These are phyloP conservation scores for Calonectria honghensis DNA, from an alignment of 2,329 filamentous ascomycete genomes.

Conservation along the genomic window DNA sequence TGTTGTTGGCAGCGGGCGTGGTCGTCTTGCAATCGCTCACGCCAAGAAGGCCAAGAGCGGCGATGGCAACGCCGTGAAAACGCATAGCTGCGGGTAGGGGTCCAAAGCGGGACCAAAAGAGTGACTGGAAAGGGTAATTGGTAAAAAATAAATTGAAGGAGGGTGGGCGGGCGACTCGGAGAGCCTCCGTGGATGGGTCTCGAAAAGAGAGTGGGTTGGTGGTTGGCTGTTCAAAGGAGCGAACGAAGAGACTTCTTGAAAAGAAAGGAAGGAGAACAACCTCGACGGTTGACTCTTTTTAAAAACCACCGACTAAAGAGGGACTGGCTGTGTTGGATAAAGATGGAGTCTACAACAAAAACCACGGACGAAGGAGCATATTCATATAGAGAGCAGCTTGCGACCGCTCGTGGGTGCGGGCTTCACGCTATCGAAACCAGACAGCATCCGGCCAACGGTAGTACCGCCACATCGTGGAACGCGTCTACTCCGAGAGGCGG, in stretches of 20 bases:
- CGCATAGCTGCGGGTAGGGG: slow-evolving; percentile 27
- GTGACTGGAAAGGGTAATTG: not conserved
- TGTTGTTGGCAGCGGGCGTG: slow-evolving; percentile 4
- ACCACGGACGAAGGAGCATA: slow-evolving; percentile 3
- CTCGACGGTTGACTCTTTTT: slow-evolving; percentile 10
- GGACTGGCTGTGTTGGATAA: slow-evolving; percentile 14
- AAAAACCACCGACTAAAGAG: slow-evolving; percentile 21
- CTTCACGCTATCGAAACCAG: slow-evolving; percentile 12
- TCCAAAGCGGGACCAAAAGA: slow-evolving; percentile 25
- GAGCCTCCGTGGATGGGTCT: not conserved
- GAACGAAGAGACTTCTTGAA: slow-evolving; percentile 19
- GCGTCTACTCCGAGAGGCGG: not conserved
- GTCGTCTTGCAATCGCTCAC: slow-evolving; percentile 18
- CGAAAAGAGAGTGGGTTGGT: slow-evolving; percentile 8
- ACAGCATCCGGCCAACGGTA: slow-evolving; percentile 18
- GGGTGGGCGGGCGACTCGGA: slow-evolving; percentile 25
- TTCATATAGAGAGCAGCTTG: slow-evolving; percentile 13
- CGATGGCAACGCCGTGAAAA: slow-evolving; percentile 30
- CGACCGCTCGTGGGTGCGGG: not conserved
- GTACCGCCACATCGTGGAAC: slow-evolving; percentile 10
- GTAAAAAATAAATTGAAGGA: not conserved
- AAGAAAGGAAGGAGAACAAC: slow-evolving; percentile 16
- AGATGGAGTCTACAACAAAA: not conserved
- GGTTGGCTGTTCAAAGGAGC: slow-evolving; percentile 27
- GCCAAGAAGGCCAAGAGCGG: slow-evolving; percentile 30